These are phyloP conservation scores for Fusarium armeniacum DNA, from an alignment of 2,329 filamentous ascomycete species.

Conservation along the genomic window DNA sequence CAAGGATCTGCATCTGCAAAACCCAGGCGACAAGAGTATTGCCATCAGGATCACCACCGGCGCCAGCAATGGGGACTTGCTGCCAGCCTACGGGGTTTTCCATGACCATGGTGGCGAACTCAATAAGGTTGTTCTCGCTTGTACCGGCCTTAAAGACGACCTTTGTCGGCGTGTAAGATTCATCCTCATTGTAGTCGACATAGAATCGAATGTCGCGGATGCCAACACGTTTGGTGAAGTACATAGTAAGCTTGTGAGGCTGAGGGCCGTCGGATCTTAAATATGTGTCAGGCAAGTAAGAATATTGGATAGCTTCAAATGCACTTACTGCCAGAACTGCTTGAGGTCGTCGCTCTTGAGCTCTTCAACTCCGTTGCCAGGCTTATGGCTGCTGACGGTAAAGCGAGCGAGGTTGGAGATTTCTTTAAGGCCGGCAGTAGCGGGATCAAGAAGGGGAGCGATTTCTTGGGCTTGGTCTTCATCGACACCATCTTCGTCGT, in stretches of 20 bases:
- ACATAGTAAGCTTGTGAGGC: constrained; percentile 84
- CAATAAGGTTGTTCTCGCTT: constrained; percentile 89
- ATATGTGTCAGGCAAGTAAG: neutral
- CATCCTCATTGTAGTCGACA: constrained; percentile 92
- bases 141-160: constrained; percentile 92
- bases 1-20: constrained; percentile 88
- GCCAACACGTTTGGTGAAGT: constrained; percentile 86
- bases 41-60: constrained; percentile 72
- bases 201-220: constrained; percentile 85
- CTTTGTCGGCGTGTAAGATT: constrained; percentile 95
- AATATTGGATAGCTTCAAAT: neutral
- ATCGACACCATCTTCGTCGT: constrained; percentile 26
- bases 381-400: constrained; percentile 85
- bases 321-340: constrained; percentile 81
- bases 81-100: constrained; percentile 90
- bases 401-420: constrained; percentile 88
- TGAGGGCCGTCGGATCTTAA: constrained; percentile 85
- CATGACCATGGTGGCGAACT: constrained; percentile 85
- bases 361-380: constrained; percentile 82
- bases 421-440: constrained; percentile 76
- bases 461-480: constrained; percentile 49
- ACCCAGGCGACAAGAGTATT: constrained; percentile 89
- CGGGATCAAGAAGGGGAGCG: constrained; percentile 65
- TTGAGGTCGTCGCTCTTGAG: constrained; percentile 79
- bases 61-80: constrained; percentile 75